Conservation (phyloP, 2,329 filamentous ascomycete genomes). For the Zymoseptoria pseudotritici region DNA sequence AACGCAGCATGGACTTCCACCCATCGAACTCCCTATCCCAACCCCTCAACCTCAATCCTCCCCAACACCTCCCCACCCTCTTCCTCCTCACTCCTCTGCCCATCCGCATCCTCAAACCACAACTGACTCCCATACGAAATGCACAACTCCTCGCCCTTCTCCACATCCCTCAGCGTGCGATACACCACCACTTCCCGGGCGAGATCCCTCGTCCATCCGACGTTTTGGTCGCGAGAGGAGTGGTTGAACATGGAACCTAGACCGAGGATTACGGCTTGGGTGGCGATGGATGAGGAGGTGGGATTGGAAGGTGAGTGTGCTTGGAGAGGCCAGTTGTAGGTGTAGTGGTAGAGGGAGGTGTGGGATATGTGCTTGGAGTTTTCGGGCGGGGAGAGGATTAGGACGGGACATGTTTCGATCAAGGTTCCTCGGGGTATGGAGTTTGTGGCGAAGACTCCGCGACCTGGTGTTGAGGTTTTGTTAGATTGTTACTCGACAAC, state of each 20-base stretch:
- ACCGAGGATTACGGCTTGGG: constrained; percentile 49
- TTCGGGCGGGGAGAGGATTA: constrained; percentile 43
- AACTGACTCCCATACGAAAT: constrained; percentile 43
- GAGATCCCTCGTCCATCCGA: constrained; percentile 48
- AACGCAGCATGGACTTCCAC: no score
- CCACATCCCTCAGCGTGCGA: constrained; percentile 43
- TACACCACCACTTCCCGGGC: constrained; percentile 42
- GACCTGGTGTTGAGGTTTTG: constrained; percentile 32
- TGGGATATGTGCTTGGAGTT: constrained; percentile 44
- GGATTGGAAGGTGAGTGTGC: neutral
- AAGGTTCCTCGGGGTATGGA: constrained; percentile 42
- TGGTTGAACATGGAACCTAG: constrained; percentile 55
- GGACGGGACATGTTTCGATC: constrained; percentile 47
- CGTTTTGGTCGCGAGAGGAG: constrained; percentile 45
- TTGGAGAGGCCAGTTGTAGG: constrained; percentile 44
- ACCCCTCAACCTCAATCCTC: constrained; percentile 31
- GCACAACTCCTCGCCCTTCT: constrained; percentile 48
- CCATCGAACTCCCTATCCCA: neutral
- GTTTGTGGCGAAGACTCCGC: constrained; percentile 45
- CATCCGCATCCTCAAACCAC: constrained; percentile 41
- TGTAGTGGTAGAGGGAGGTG: constrained; percentile 49
- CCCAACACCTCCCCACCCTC: constrained; percentile 34
- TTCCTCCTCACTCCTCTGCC: constrained; percentile 8
- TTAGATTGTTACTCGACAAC: neutral
- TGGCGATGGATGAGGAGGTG: constrained; percentile 11